phyloP scores from a whole-genome alignment of 805 yeast species.

The Yarrowia hollandica region DNA sequence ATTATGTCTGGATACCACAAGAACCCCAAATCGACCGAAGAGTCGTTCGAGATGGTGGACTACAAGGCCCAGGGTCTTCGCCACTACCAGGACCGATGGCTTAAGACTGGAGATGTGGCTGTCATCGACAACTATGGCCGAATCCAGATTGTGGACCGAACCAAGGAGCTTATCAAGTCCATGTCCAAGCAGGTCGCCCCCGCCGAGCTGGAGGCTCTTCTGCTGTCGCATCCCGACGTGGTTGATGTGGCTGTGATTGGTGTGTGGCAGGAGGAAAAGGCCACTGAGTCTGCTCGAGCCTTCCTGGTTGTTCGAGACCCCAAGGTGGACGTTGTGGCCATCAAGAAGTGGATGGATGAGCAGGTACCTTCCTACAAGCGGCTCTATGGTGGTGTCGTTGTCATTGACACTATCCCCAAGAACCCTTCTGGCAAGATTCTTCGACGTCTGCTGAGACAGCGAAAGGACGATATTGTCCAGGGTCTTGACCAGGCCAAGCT shows the following conservation, averaged over 20 bases:
- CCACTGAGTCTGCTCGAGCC: constrained; percentile 37
- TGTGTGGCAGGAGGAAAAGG: constrained; percentile 40
- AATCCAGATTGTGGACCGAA: constrained; percentile 56
- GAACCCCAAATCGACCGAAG: constrained; percentile 50
- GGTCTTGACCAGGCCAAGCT: constrained; percentile 20
- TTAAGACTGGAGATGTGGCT: constrained; percentile 60
- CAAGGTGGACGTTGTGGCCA: constrained; percentile 24
- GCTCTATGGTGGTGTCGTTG: constrained; percentile 48
- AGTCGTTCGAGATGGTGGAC: constrained; percentile 51
- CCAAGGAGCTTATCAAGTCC: constrained; percentile 65
- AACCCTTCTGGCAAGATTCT: constrained; percentile 90
- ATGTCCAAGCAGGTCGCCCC: constrained; percentile 39
- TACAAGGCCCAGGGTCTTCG: constrained; percentile 47
- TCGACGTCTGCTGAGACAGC: constrained; percentile 81
- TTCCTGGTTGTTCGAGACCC: constrained; percentile 33
- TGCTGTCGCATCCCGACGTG: constrained; percentile 35
- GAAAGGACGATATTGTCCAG: constrained; percentile 32
- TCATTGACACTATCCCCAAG: constrained; percentile 83
- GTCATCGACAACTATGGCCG: constrained; percentile 44
- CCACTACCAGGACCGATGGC: constrained; percentile 33
- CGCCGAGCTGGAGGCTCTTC: constrained; percentile 37
- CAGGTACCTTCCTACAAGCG: constrained; percentile 38
- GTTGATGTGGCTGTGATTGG: constrained; percentile 37
- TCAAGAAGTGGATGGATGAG: constrained; percentile 35
- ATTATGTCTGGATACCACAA: constrained; percentile 54